phyloP scores from a whole-genome alignment of 495 filamentous ascomycete species.

The Astrothelium subdiscretum region DNA sequence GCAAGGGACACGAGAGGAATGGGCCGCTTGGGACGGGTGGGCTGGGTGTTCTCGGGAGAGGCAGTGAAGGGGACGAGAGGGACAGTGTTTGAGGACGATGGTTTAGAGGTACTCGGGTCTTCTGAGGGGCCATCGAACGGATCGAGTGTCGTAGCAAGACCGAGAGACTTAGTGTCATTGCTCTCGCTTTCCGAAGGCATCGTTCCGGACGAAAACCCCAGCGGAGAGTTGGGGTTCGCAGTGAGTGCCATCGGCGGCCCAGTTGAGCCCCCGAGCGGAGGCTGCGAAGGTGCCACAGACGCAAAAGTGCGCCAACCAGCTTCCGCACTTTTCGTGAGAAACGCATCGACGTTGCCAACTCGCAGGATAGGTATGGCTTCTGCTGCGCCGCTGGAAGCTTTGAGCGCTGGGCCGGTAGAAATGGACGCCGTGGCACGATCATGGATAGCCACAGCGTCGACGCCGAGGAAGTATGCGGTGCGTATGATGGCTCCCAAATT shows the following conservation, averaged over 20 bases:
- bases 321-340: slow-evolving; percentile 53
- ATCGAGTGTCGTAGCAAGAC: neutral
- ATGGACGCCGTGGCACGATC: slow-evolving; percentile 49
- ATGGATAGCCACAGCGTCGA: slow-evolving; percentile 44
- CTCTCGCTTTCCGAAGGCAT: neutral
- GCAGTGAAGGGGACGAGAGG: neutral
- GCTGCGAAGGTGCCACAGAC: slow-evolving; percentile 42
- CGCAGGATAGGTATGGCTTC: slow-evolving; percentile 64
- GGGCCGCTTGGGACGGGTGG: neutral
- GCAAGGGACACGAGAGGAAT: neutral
- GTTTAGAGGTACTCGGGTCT: neutral
- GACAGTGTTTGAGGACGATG: neutral
- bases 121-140: neutral
- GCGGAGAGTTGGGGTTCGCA: neutral
- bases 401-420: slow-evolving; percentile 63
- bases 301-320: slow-evolving; percentile 80
- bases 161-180: neutral
- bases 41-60: neutral
- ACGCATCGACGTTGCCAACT: slow-evolving; percentile 49
- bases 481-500: slow-evolving; percentile 86
- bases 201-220: neutral
- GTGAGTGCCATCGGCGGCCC: neutral
- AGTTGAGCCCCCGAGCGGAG: neutral
- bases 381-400: slow-evolving; percentile 75
- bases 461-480: slow-evolving; percentile 74